Percentiles rank a stretch among this genome's conserved stretches.
Evolutionary conservation across 768 basidiomycete genomes (phyloP).

Genomic region (Tylopilus felleus): DNA sequence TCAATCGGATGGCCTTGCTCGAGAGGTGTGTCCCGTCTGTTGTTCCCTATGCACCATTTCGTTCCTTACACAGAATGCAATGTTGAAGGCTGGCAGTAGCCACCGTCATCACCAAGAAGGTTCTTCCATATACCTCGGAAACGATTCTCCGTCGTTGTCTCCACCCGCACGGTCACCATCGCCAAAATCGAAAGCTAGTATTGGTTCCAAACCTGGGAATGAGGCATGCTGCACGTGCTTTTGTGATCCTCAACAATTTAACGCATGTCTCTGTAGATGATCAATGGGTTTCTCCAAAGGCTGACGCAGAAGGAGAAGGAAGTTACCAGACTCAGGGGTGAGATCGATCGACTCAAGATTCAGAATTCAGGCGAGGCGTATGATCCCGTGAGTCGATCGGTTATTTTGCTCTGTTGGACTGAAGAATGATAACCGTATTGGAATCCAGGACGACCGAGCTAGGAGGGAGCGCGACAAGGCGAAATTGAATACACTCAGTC

Average conservation of each 20-base stretch:
- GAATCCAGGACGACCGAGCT: constrained; percentile 61
- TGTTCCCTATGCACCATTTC: neutral
- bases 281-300: constrained; percentile 74
- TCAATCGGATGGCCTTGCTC: constrained; percentile 60
- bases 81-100: neutral
- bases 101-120: constrained; percentile 13
- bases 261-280: constrained; percentile 38
- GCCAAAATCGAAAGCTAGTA: constrained; percentile 34
- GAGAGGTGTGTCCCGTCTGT: constrained; percentile 50
- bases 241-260: neutral
- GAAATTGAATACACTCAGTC: constrained; percentile 68
- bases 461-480: constrained; percentile 72
- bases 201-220: constrained; percentile 46
- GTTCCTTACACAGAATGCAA: constrained; percentile 7
- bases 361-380: constrained; percentile 54
- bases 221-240: constrained; percentile 44
- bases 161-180: constrained; percentile 17
- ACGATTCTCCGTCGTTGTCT: constrained; percentile 1
- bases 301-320: constrained; percentile 85
- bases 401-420: neutral
- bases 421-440: neutral
- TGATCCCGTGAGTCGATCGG: constrained; percentile 51
- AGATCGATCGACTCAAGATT: constrained; percentile 60
- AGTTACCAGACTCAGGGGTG: constrained; percentile 67
- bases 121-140: constrained; percentile 15